Evolutionary conservation across 352 stramenopile genomes (phyloP), one percentile per base, ranked within the genome.

Genomic region (Phytophthora brassicae): DNA sequence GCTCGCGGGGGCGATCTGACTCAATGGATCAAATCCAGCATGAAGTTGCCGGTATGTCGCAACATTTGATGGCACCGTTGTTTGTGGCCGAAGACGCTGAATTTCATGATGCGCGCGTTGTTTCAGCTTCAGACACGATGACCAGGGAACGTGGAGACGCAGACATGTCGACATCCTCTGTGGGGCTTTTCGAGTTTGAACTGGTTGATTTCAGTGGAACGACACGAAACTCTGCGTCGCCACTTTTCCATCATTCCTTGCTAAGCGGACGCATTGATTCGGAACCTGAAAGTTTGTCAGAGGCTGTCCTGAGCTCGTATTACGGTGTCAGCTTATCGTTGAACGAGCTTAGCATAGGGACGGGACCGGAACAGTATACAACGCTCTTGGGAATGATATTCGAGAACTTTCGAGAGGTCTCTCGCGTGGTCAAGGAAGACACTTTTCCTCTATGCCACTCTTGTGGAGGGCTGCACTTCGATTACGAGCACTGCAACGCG

Each of bases 371-470:
- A 24, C 84, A 94, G 57, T 96, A 94, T 56, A 70, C 53, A 14
- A 86, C 74, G 6, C 64, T 94, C 8, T 60, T 94, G 28, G 85
- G 82, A n/a, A 79, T 89, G 48, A 91, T 94, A 23, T 94, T 88
- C 48, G 87, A 96, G 45, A 96, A 96, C 42, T 93, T 96, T 67
- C 83, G 86, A 36, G 87, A 96, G 65, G 66, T 85, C 7, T 89
- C 82, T 2, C 79, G 68, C 19, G 73, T 88, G 46, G 81, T 96
- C 1, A 68, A 85, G 29, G 87, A 94, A 78, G 83, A 96, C 29
- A 90, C 81, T 0, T 96, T 86, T 64, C 80, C 85, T 7, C 16
- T 89, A 1, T 96, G 87, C 46, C 41, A 56, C 11, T 66, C 12
- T 5, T 96, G 87, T 48, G 61, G 58, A 48, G 87, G 87, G 0